Evolutionary conservation across 257 asterid genomes (phyloP), one percentile per base, ranked within the genome.

Genomic region (Penstemon newberryi): DNA sequence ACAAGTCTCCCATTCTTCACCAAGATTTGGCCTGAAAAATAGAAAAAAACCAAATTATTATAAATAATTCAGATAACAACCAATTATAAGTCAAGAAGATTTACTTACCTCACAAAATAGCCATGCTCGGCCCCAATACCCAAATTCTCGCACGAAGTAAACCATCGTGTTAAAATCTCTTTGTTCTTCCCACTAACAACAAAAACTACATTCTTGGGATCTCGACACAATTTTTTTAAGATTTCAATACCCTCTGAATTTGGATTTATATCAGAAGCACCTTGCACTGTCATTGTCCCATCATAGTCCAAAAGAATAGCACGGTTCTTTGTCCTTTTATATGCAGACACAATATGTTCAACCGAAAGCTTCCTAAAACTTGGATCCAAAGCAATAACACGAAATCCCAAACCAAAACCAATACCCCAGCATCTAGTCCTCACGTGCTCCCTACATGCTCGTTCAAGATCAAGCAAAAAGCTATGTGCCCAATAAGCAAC

Each of bases 71-170:
- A 3, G 38, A 5, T 46, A 7, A 53, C 13, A 2, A 44, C 3
- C 50, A 7, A 56, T 0, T 5, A 63, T 1, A 39, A 7, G 15
- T 9, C 33, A n/a, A 42, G 38, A 60, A 25, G 33, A 25, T 25
- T 25, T 25, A 56, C 37, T 49, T 72, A 91, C 97, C 96, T 70
- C 9, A 79, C 89, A 71, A 88, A 88, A 71, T 83, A 89, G 53
- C 97, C 97, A 42, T 91, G 97, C 68, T 91, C 97, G 1, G 96
- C 96, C 43, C 96, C 86, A 0, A 91, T 78, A 39, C 97, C 97
- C 2, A 91, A 96, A 15, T 69, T 81, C 8, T 84, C 82, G 33
- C 96, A 91, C 0, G 85, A 81, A 18, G 79, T 71, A 75, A 88
- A 88, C 97, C 97, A 91, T 74, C 78, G 84, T 36, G 86, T 77